These are phyloP conservation scores for Basipetospora chlamydospora DNA, from an alignment of 2,329 filamentous ascomycete genomes.

Conservation along the genomic window DNA sequence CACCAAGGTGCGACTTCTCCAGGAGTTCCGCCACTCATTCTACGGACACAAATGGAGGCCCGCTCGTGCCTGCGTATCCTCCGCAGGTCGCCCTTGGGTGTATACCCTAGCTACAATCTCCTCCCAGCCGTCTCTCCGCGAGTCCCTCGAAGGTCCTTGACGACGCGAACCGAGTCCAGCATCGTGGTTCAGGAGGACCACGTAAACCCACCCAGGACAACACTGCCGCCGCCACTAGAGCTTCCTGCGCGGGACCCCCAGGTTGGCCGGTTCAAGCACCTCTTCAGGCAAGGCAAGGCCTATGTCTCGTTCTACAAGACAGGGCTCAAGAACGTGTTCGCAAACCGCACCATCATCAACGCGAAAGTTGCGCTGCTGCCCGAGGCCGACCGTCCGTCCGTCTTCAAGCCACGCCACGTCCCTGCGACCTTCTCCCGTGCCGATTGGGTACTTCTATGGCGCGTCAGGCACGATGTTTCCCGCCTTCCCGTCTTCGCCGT, in stretches of 20 bases:
- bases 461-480: slow-evolving; percentile 58
- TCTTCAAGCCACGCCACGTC: slow-evolving; percentile 19
- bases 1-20: too few species aligned
- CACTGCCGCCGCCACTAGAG: slow-evolving; percentile 54
- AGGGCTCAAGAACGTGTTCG: slow-evolving; percentile 59
- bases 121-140: too few species aligned
- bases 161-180: too few species aligned
- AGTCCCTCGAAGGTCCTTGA: too few species aligned
- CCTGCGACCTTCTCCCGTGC: slow-evolving; percentile 37
- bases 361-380: slow-evolving; percentile 28
- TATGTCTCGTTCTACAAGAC: slow-evolving; percentile 81
- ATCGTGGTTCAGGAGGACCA: neutral
- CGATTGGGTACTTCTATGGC: slow-evolving; percentile 54
- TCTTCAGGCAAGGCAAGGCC: slow-evolving; percentile 54
- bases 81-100: neutral
- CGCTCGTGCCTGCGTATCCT: slow-evolving; percentile 3
- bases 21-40: too few species aligned
- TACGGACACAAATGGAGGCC: slow-evolving; percentile 3
- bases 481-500: slow-evolving; percentile 67
- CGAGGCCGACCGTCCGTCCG: slow-evolving; percentile 36
- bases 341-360: slow-evolving; percentile 44
- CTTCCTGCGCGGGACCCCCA: slow-evolving; percentile 40
- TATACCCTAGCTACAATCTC: too few species aligned
- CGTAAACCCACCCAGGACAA: slow-evolving; percentile 59
- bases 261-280: slow-evolving; percentile 25